These are phyloP conservation scores for Didymella sp. DNA, from an alignment of 2,329 filamentous ascomycete species.

Conservation along the genomic window DNA sequence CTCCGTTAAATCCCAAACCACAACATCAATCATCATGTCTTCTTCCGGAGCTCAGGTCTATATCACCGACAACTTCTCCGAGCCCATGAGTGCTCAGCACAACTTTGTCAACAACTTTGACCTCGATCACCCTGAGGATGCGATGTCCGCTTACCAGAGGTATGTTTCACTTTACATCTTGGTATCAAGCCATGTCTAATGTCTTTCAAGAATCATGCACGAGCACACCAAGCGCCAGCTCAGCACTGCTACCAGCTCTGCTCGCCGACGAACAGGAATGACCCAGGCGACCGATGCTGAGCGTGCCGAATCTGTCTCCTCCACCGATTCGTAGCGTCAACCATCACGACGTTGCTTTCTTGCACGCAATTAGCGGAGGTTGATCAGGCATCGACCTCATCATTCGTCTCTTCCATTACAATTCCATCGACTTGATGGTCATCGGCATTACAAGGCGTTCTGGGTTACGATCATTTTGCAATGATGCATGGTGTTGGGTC, in stretches of 20 bases:
- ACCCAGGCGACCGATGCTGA: conserved; percentile 11
- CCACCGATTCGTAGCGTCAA: conserved; percentile 25
- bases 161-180: conserved; percentile 30
- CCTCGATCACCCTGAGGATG: conserved; percentile 46
- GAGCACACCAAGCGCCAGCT: conserved; percentile 60
- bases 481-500: conserved; percentile 7
- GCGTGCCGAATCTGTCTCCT: conserved; percentile 27
- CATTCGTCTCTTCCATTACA: not conserved
- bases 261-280: conserved; percentile 48
- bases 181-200: conserved; percentile 19
- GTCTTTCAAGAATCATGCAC: conserved; percentile 54
- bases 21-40: conserved; percentile 29
- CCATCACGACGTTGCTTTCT: not conserved
- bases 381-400: conserved; percentile 4
- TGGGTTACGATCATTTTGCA: not conserved
- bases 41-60: conserved; percentile 42
- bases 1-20: not conserved
- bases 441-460: conserved; percentile 8
- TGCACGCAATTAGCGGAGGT: conserved; percentile 12
- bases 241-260: conserved; percentile 54
- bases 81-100: conserved; percentile 52
- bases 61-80: conserved; percentile 50
- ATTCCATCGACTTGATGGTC: conserved; percentile 7
- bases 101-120: conserved; percentile 56
- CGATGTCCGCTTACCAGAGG: conserved; percentile 56